Base-by-base conservation (phyloP, 2,329 filamentous ascomycete genomes). In the Aspergillus tamarii region DNA sequence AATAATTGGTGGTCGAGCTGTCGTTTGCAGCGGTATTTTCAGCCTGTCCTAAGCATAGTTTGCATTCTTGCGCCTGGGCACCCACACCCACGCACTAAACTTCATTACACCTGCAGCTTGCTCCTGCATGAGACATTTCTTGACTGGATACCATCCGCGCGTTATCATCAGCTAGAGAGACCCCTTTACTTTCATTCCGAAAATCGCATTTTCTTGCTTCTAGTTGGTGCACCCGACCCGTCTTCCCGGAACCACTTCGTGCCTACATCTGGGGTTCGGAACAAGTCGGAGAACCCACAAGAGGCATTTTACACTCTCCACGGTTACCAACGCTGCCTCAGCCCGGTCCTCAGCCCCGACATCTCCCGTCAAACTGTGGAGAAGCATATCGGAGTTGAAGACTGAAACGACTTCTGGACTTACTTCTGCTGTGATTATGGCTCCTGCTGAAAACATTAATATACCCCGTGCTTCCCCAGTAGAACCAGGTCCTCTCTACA, bases 401-500 rank as follows among this genome's bases (percentile, higher is more conserved):
- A 50, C 55, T 64, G 59, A 64, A 64, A 61, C 56, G 45, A 56
- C 57, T 56, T 57, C 50, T 59, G 43, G 50, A 57, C 53, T 52
- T 60, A 41, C 50, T 62, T 62, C 56, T 53, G 56, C 61, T 56
- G 57, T 61, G 59, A 74, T 71, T 66, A 76, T 75, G 72, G 68
- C 72, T 70, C 67, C 74, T 72, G 70, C 71, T 72, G 70, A 67
- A 69, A 74, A 77, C 73, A 75, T 77, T 78, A 75, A 81, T 81
- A 81, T 80, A 80, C 77, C 77, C 76, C 75, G 73, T 58, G 64
- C 32, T 70, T 74, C 77, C 82, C 75, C 76, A 65, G 63, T 74
- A 70, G 82, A 78, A 72, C 77, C 81, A 73, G 77, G 81, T 76
- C 79, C 79, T 78, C 76, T 85, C 72, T 74, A 82, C 70, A 79